Conservation (phyloP, 176 grass and related monocot genomes). For the Neostapfia colusana region DNA sequence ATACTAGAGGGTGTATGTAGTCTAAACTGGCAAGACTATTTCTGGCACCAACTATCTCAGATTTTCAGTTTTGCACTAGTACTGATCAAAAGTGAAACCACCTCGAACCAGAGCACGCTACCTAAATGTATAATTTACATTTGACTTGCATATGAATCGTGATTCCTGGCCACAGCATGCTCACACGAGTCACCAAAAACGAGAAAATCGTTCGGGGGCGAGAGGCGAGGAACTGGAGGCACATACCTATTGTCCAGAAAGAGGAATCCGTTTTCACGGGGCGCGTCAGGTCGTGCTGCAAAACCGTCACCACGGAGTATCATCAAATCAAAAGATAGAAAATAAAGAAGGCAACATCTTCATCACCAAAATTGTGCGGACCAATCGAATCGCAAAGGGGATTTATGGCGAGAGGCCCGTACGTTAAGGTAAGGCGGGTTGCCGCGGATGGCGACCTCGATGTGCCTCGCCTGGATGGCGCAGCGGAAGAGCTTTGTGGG, state of each 20-base stretch:
- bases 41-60: neutral
- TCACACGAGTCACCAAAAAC: neutral
- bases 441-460: conserved; percentile 85
- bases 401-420: neutral
- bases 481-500: conserved; percentile 80
- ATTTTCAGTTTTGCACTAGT: neutral
- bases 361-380: neutral
- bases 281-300: conserved; percentile 68
- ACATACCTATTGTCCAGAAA: conserved; percentile 96
- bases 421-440: conserved; percentile 93
- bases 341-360: neutral
- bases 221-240: neutral
- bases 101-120: neutral
- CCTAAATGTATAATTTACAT: neutral
- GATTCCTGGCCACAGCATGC: neutral
- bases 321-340: neutral
- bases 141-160: neutral
- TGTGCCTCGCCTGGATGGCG: conserved; percentile 66
- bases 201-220: neutral
- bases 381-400: neutral
- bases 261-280: conserved; percentile 90
- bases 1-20: no score
- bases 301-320: neutral
- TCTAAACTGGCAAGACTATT: no score
- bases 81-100: neutral